Evolutionary conservation across 2,329 filamentous ascomycete species (phyloP).

Genomic region (Hortaea werneckii): DNA sequence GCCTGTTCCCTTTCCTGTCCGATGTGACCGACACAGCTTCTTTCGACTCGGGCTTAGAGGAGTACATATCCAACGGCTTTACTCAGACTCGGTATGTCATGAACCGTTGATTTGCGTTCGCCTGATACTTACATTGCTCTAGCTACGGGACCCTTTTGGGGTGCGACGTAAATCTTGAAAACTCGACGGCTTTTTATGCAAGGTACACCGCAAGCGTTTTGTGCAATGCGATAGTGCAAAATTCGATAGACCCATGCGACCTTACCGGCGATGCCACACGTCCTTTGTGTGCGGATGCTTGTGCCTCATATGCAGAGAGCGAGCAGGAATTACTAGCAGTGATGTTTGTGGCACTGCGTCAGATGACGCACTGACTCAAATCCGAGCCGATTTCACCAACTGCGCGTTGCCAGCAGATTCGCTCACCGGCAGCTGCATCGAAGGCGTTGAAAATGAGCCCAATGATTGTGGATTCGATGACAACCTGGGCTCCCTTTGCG

Average conservation of each 20-base stretch:
- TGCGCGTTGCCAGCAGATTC: slow-evolving; percentile 77
- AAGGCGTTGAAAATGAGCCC: slow-evolving; percentile 68
- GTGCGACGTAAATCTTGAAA: slow-evolving; percentile 67
- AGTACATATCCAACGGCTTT: slow-evolving; percentile 67
- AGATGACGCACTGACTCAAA: slow-evolving; percentile 56
- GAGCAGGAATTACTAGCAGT: slow-evolving; percentile 78
- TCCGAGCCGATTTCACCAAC: slow-evolving; percentile 84
- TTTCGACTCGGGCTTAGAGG: slow-evolving; percentile 66
- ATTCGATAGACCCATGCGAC: slow-evolving; percentile 61
- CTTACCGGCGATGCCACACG: slow-evolving; percentile 54
- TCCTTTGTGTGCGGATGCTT: slow-evolving; percentile 82
- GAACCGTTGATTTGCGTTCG: not conserved
- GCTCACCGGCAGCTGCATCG: slow-evolving; percentile 64
- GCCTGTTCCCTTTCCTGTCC: slow-evolving; percentile 68
- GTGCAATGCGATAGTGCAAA: slow-evolving; percentile 90
- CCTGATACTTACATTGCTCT: slow-evolving; percentile 23
- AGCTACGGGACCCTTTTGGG: slow-evolving; percentile 78
- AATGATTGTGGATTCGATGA: slow-evolving; percentile 75
- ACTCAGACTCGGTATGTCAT: slow-evolving; percentile 59
- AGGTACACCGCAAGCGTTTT: slow-evolving; percentile 86
- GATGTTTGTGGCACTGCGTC: slow-evolving; percentile 60
- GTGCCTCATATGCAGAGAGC: slow-evolving; percentile 76
- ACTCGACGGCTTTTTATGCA: slow-evolving; percentile 76
- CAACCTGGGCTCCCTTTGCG: slow-evolving; percentile 66
- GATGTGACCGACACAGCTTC: slow-evolving; percentile 64